These are phyloP conservation scores for Rutstroemia sydowiana DNA, from an alignment of 2,329 filamentous ascomycete species.

Conservation along the genomic window DNA sequence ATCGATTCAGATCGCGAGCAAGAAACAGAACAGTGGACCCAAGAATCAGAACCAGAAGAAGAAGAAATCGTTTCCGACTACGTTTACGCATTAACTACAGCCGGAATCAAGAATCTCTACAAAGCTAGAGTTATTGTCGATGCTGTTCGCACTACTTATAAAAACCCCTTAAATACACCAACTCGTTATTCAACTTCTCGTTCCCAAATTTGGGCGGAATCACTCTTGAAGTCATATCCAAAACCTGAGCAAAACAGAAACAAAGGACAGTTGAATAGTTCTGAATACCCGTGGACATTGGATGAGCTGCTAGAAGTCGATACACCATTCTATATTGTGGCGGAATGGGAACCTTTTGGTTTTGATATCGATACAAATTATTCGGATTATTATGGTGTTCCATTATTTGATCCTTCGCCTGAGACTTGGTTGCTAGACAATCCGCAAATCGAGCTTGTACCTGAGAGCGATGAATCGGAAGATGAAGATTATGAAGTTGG, in stretches of 20 bases:
- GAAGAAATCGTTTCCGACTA: conserved; percentile 1
- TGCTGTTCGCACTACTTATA: not conserved
- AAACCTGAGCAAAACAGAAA: not conserved
- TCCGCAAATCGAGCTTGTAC: not conserved
- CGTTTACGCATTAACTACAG: conserved; percentile 1
- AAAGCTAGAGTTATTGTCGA: not conserved
- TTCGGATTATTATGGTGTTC: conserved; percentile 1
- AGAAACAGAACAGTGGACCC: conserved; percentile 3
- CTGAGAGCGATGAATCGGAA: not conserved
- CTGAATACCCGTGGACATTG: not conserved
- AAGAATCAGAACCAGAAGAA: not conserved
- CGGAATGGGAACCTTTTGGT: too few species aligned
- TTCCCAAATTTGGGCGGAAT: not conserved
- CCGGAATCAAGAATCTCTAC: not conserved
- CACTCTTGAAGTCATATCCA: not conserved
- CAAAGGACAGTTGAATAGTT: not conserved
- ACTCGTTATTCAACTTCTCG: not conserved
- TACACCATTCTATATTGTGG: too few species aligned
- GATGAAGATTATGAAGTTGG: not conserved
- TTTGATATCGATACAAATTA: too few species aligned
- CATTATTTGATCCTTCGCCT: not conserved
- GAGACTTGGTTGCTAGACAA: not conserved
- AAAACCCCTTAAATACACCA: not conserved
- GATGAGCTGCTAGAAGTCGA: too few species aligned
- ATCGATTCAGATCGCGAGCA: not conserved